Evolutionary conservation across 1,284 basidiomycete species (phyloP), one percentile per base, ranked within the genome.

Genomic region (Termitomyces sp.): DNA sequence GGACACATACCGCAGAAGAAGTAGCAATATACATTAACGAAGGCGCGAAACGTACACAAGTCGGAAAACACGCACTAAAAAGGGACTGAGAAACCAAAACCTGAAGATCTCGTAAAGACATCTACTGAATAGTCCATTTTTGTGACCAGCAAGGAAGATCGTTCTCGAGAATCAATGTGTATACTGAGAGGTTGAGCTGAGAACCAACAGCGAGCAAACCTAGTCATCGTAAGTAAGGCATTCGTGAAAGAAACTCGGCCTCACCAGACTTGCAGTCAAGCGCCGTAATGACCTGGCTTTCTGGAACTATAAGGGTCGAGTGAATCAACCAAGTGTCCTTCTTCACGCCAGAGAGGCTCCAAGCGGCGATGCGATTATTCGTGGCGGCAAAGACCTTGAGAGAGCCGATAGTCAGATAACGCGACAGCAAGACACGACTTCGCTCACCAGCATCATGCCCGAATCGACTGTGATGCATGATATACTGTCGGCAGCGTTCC

Each of bases 71-170:
- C 39, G 74, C 73, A 56, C 82, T 84, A 48, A 49, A 42, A 57
- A 28, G 12, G 50, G 28, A 38, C 33, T 56, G 51, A 54, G 54
- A 47, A 36, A 43, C 48, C 28, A 44, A 39, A 52, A 40, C 26
- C 26, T 40, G 33, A 40, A 33, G 30, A 44, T 45, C 10, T 52
- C 21, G 44, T 34, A 15, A 34, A 45, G 38, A 50, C 30, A 69
- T 80, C 57, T 73, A 90, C 89, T 72, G 64, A 50, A 75, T 70
- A 19, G 72, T 76, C 90, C 89, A 91, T 69, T 89, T 90, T 63
- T 73, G 73, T 4, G 82, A 84, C 90, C 90, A 92, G 1, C 83
- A 86, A 10, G 84, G 86, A 21, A 92, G 77, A 66, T 90, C 87
- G 63, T 90, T 86, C 62, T 91, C 86, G 41, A 89, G 75, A 55